phyloP scores from a whole-genome alignment of 1,139 yeast genomes.

The Wickerhamiella pararugosa region DNA sequence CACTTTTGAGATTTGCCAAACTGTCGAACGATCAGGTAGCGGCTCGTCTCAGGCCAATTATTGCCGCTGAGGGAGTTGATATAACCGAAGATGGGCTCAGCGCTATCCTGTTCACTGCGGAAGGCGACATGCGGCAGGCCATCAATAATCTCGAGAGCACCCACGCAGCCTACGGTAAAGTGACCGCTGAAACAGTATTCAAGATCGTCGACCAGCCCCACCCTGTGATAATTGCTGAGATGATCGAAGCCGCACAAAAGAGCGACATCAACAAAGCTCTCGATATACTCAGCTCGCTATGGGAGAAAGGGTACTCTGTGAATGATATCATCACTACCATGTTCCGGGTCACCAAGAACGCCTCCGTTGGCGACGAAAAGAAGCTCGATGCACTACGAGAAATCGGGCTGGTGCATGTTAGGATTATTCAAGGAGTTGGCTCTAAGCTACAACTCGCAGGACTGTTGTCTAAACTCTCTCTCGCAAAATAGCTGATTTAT shows the following conservation, averaged over 20 bases:
- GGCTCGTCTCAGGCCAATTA: slow-evolving; percentile 57
- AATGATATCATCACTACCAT: slow-evolving; percentile 85
- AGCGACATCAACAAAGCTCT: slow-evolving; percentile 53
- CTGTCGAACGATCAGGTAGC: slow-evolving; percentile 75
- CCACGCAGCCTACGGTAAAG: slow-evolving; percentile 83
- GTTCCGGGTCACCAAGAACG: slow-evolving; percentile 69
- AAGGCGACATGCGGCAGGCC: slow-evolving; percentile 99
- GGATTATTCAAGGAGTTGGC: slow-evolving; percentile 85
- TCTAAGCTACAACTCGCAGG: slow-evolving; percentile 79
- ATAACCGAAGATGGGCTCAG: slow-evolving; percentile 84
- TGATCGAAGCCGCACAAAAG: slow-evolving; percentile 41
- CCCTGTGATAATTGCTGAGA: slow-evolving; percentile 68
- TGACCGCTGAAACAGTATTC: slow-evolving; percentile 81
- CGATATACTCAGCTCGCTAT: slow-evolving; percentile 48
- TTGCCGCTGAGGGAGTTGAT: slow-evolving; percentile 54
- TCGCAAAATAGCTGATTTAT: slow-evolving; percentile 12
- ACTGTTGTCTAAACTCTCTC: slow-evolving; percentile 46
- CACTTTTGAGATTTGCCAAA: slow-evolving; percentile 72
- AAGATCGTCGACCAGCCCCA: slow-evolving; percentile 95
- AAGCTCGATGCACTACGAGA: slow-evolving; percentile 67
- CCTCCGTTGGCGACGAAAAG: slow-evolving; percentile 50
- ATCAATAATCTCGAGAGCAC: slow-evolving; percentile 87
- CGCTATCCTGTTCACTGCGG: slow-evolving; percentile 91
- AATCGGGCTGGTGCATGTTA: slow-evolving; percentile 82
- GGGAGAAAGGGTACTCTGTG: slow-evolving; percentile 88